phyloP scores from a whole-genome alignment of 805 yeast genomes.

The Sugiyamaella americana region DNA sequence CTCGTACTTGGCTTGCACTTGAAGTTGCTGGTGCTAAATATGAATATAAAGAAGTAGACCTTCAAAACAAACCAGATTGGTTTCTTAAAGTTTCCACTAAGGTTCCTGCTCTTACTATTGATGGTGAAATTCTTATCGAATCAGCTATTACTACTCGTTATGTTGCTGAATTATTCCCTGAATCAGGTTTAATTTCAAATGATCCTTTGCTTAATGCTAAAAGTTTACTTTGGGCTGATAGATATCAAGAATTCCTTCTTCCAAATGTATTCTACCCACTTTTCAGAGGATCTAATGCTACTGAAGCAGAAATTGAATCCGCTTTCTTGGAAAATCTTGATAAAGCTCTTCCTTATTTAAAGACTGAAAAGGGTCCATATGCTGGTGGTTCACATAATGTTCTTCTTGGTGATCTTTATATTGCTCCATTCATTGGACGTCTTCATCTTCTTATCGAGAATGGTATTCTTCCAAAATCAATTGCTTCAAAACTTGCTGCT shows the following conservation, averaged over 20 bases:
- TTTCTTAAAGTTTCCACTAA: slow-evolving; percentile 26
- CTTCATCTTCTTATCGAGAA: slow-evolving; percentile 12
- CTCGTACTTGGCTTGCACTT: slow-evolving; percentile 28
- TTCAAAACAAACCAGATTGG: slow-evolving; percentile 28
- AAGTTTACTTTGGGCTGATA: slow-evolving; percentile 21
- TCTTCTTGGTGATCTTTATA: slow-evolving; percentile 21
- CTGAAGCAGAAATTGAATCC: slow-evolving; percentile 2
- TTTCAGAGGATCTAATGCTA: slow-evolving; percentile 4
- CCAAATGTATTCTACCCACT: slow-evolving; percentile 6
- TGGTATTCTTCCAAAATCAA: slow-evolving; percentile 10
- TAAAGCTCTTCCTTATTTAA: slow-evolving; percentile 16
- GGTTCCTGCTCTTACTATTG: slow-evolving; percentile 26
- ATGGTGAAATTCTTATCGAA: slow-evolving; percentile 23
- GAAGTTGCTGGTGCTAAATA: slow-evolving; percentile 24
- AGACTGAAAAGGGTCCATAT: slow-evolving; percentile 6
- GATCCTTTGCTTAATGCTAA: slow-evolving; percentile 21
- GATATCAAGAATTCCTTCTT: slow-evolving; percentile 17
- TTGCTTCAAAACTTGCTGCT: slow-evolving; percentile 5
- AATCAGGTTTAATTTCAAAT: slow-evolving; percentile 14
- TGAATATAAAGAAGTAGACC: slow-evolving; percentile 25
- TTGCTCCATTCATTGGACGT: slow-evolving; percentile 23
- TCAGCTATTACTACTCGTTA: slow-evolving; percentile 24
- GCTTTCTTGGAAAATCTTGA: slow-evolving; percentile 17
- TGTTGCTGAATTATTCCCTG: slow-evolving; percentile 26
- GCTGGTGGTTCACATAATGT: slow-evolving; percentile 16